Evolutionary conservation across 176 grass and related monocot species (phyloP), one percentile per base, ranked within the genome.

Genomic region (Carex kokanica): DNA sequence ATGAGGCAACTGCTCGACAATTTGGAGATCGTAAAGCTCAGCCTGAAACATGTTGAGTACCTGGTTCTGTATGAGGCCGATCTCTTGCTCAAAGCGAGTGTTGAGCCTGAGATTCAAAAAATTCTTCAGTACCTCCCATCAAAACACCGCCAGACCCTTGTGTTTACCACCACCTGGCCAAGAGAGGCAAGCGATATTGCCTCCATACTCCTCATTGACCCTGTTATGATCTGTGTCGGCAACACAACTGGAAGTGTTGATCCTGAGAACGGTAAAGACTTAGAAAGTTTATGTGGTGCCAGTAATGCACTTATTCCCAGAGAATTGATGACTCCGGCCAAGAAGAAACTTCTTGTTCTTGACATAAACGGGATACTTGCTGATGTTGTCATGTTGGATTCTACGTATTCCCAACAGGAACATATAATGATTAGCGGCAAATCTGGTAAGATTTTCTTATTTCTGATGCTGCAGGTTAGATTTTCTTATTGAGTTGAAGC

Each of bases 161-260:
- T 94, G 92, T 97, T 89, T 78, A 97, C 92, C 78, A 92, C 88
- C 6, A 97, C 95, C 52, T 97, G 95, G 95, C 92, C 95, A 61
- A 92, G 56, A 83, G 90, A 94, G 65, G 90, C 92, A 25, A 85
- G 87, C 16, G 87, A 78, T 86, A 94, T 94, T 66, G 95, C 92
- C 18, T 85, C 87, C 18, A 83, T 90, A 81, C 90, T 94, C 64
- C 83, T 97, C 52, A 12, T 14, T 78, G 88, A 91, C 27, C 92
- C 95, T 67, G 86, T 97, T 21, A 90, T 91, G 67, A 90, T 97
- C 71, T 89, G 89, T 84, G 88, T 94, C 73, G 94, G 90, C n/a
- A 90, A 78, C 72, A 89, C 83, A 47, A 73, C n/a, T 12, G 9
- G 10, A 21, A 40, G n/a, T 73, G 2, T 0, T 73, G 10, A 4